Evolutionary conservation across 2,329 filamentous ascomycete genomes (phyloP).

Genomic region (Aspergillus aculeatus): DNA sequence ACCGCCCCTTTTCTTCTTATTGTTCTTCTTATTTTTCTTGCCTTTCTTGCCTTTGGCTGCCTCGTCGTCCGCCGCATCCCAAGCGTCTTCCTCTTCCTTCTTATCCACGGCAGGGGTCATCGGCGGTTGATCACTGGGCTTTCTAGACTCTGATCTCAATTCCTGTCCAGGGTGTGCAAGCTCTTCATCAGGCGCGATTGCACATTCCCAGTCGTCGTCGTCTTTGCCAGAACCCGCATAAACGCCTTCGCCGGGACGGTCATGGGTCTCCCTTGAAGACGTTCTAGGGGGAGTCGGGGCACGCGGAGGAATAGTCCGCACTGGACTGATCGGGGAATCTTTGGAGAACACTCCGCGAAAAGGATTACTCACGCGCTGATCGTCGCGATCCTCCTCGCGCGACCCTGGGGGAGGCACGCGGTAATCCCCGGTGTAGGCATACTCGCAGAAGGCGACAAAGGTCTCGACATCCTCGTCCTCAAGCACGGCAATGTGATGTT

Average conservation of each 20-base stretch:
- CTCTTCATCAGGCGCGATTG: constrained; percentile 9
- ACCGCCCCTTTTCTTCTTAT: constrained; percentile 29
- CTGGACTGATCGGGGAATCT: constrained; percentile 10
- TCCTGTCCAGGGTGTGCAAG: neutral
- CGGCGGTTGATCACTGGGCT: constrained; percentile 5
- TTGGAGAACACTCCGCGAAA: constrained; percentile 17
- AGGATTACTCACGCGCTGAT: constrained; percentile 16
- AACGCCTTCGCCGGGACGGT: neutral
- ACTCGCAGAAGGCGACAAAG: constrained; percentile 51
- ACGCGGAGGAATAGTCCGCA: neutral
- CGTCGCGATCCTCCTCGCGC: constrained; percentile 20
- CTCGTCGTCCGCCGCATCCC: constrained; percentile 6
- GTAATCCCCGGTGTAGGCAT: constrained; percentile 52
- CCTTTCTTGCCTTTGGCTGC: constrained; percentile 20
- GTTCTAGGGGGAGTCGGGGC: constrained; percentile 2
- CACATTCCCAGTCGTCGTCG: constrained; percentile 6
- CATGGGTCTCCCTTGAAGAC: neutral
- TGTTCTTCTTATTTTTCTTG: constrained; percentile 30
- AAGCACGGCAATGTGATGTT: constrained; percentile 42
- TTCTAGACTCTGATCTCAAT: neutral
- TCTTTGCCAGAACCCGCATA: neutral
- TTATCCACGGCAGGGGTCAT: constrained; percentile 1
- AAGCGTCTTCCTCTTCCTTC: constrained; percentile 2
- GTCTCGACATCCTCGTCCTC: constrained; percentile 51
- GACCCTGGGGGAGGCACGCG: constrained; percentile 32